These are phyloP conservation scores for Akanthomyces dipterigenus DNA, from an alignment of 2,329 filamentous ascomycete genomes.

Conservation along the genomic window DNA sequence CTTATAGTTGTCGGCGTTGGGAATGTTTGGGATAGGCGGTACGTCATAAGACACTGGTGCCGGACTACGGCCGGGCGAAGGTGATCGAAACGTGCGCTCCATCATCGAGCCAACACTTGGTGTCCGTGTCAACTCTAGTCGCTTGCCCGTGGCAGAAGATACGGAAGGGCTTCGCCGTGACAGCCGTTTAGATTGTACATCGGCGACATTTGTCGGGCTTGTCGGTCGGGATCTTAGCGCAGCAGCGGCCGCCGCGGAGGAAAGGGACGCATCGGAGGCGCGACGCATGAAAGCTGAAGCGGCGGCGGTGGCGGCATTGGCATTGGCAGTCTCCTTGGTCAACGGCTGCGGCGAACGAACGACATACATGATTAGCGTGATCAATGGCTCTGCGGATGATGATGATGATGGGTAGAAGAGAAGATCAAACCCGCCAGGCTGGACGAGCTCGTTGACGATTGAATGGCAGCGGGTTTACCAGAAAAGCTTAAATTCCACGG, in stretches of 20 bases:
- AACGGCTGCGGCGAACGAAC: slow-evolving; percentile 45
- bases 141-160: slow-evolving; percentile 55
- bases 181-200: slow-evolving; percentile 84
- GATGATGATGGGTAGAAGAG: not conserved
- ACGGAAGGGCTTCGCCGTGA: slow-evolving; percentile 63
- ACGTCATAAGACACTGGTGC: slow-evolving; percentile 38
- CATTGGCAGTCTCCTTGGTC: slow-evolving; percentile 56
- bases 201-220: slow-evolving; percentile 70
- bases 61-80: slow-evolving; percentile 50
- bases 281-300: slow-evolving; percentile 71
- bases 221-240: slow-evolving; percentile 73
- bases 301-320: slow-evolving; percentile 73
- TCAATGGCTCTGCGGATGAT: not conserved
- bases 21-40: slow-evolving; percentile 72
- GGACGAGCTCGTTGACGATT: not conserved
- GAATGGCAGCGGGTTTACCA: not conserved
- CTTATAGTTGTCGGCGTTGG: slow-evolving; percentile 35
- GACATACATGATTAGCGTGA: slow-evolving; percentile 18
- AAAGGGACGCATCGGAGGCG: slow-evolving; percentile 57
- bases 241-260: slow-evolving; percentile 78
- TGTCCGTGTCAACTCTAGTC: slow-evolving; percentile 51
- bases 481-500: slow-evolving; percentile 3
- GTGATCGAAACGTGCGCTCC: slow-evolving; percentile 77
- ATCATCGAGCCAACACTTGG: slow-evolving; percentile 78
- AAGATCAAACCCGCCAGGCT: not conserved